Evolutionary conservation across 306 rosid genomes (phyloP).

Genomic region (Vigna angularis): DNA sequence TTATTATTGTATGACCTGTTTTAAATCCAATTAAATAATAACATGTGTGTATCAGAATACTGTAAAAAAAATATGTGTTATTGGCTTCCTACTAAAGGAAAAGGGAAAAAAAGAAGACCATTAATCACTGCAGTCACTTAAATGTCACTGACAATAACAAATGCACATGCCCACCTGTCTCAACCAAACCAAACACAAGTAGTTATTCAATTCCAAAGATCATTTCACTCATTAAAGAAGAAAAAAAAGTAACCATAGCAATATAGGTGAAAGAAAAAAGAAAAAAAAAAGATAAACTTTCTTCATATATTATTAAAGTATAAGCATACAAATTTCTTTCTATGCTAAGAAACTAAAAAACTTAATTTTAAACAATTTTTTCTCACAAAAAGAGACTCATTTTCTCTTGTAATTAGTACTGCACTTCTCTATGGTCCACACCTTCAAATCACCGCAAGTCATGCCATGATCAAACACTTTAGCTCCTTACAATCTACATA

Average conservation of each 20-base stretch:
- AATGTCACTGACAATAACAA: conserved; percentile 6
- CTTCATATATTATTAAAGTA: too few relatives aligned
- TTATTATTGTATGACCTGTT: too few relatives aligned
- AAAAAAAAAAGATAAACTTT: background rate
- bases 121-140: background rate
- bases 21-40: too few relatives aligned
- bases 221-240: background rate
- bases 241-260: background rate
- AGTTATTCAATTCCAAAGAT: conserved; percentile 34
- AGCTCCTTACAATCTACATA: conserved; percentile 40
- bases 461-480: conserved; percentile 59
- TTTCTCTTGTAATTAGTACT: background rate
- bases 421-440: conserved; percentile 41
- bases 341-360: too few relatives aligned
- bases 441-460: conserved; percentile 58
- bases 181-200: background rate
- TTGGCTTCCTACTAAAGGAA: too few relatives aligned
- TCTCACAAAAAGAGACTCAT: too few relatives aligned
- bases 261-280: background rate
- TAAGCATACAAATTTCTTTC: too few relatives aligned
- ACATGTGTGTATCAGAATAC: too few relatives aligned
- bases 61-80: too few relatives aligned
- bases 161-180: conserved; percentile 6
- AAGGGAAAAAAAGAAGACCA: background rate
- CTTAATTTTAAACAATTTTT: too few relatives aligned